Conservation (phyloP, 192 early-diverging fungal species). For the Backusella liffmaniae region DNA sequence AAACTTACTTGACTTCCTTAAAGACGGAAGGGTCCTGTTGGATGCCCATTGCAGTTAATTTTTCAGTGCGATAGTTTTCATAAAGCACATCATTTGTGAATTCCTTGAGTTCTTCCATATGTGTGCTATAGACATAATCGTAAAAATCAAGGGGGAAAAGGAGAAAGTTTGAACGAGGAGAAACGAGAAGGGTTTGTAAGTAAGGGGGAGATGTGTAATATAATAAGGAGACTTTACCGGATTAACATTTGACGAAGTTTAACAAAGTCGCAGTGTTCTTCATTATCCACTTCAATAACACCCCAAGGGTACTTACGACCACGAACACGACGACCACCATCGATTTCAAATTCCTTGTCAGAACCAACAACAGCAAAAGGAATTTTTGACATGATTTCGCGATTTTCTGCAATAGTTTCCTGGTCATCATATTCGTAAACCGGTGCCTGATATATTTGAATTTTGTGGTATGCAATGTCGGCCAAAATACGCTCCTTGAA, state of each 20-base stretch:
- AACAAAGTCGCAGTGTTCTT: conserved; percentile 95
- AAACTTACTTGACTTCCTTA: conserved; percentile 64
- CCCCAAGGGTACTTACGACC: conserved; percentile 94
- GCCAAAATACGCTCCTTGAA: conserved; percentile 88
- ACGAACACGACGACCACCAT: conserved; percentile 82
- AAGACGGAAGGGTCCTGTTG: conserved; percentile 79
- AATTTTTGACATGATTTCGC: conserved; percentile 86
- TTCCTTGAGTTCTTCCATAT: conserved; percentile 98
- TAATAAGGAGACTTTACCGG: conserved; percentile 35
- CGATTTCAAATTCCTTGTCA: conserved; percentile 79
- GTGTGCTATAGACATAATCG: conserved; percentile 59
- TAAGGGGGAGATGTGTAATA: background rate
- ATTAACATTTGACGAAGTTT: conserved; percentile 91
- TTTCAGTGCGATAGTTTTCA: conserved; percentile 94
- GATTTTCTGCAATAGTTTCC: conserved; percentile 77
- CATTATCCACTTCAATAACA: conserved; percentile 95
- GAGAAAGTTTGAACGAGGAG: background rate
- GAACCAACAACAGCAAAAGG: conserved; percentile 96
- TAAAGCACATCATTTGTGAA: conserved; percentile 89
- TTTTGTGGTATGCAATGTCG: conserved; percentile 80
- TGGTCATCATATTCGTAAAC: conserved; percentile 81
- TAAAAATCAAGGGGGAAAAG: background rate
- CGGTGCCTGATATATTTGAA: conserved; percentile 84
- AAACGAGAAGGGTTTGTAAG: background rate
- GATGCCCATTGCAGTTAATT: conserved; percentile 83